phyloP scores from a whole-genome alignment of 345 rosid genomes.

The Citrus maxima region DNA sequence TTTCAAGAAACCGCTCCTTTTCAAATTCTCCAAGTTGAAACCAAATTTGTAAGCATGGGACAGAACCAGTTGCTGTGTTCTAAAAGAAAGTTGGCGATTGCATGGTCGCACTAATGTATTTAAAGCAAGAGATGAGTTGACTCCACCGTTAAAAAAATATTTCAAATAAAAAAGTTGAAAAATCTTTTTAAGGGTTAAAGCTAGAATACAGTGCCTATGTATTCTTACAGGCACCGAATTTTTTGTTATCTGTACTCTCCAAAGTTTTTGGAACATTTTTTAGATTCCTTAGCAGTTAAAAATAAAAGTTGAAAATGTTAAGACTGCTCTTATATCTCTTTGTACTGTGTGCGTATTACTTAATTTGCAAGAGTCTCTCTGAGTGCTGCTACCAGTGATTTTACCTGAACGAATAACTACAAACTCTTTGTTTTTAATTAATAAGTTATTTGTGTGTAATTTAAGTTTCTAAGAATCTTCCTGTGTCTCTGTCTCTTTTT shows the following conservation, averaged over 20 bases:
- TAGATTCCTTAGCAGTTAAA: too few relatives aligned
- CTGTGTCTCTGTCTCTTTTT: not conserved
- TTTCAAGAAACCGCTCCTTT: not conserved
- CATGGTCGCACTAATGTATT: not conserved
- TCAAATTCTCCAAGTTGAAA: not conserved
- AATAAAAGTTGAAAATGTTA: too few relatives aligned
- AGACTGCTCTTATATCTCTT: too few relatives aligned
- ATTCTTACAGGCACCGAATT: too few relatives aligned
- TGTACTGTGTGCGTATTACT: not conserved
- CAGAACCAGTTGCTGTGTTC: not conserved
- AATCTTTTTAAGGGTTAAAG: too few relatives aligned
- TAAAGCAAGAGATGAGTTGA: not conserved
- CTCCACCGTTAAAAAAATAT: not conserved
- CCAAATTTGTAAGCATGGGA: conserved; percentile 14
- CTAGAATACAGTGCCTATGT: too few relatives aligned
- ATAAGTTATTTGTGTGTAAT: not conserved
- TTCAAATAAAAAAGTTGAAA: too few relatives aligned
- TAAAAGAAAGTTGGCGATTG: not conserved
- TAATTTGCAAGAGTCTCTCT: not conserved
- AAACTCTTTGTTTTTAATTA: not conserved
- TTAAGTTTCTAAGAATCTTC: not conserved
- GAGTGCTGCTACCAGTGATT: not conserved
- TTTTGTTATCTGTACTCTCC: too few relatives aligned
- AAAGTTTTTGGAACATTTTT: too few relatives aligned
- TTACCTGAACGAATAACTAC: not conserved